Evolutionary conservation across 73 alveolate species (phyloP).

Genomic region (Paramecium octaurelia): DNA sequence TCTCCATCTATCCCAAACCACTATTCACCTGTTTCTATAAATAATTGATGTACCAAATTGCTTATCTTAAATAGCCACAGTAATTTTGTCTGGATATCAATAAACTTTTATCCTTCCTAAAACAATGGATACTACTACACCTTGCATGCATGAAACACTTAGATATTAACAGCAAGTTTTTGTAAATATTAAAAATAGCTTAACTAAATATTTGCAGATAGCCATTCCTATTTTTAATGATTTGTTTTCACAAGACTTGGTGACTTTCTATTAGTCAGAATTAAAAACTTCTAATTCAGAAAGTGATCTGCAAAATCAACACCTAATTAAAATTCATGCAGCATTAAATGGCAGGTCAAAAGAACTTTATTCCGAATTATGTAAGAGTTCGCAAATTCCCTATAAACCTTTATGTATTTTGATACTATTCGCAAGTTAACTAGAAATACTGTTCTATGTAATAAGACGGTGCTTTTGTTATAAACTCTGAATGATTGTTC

Average conservation of each 20-base stretch:
- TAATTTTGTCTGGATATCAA: constrained; percentile 21
- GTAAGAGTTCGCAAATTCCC: constrained; percentile 2
- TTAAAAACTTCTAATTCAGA: neutral
- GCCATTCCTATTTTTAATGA: constrained; percentile 28
- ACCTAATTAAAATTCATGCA: constrained; percentile 44
- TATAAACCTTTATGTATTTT: neutral
- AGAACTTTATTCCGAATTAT: constrained; percentile 25
- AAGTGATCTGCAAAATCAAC: constrained; percentile 41
- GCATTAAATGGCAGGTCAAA: constrained; percentile 36
- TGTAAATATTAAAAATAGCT: constrained; percentile 29
- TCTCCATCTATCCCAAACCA: constrained; percentile 51
- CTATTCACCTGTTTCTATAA: neutral
- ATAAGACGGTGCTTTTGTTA: constrained; percentile 33
- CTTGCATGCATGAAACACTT: constrained; percentile 44
- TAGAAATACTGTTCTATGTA: constrained; percentile 12
- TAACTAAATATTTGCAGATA: constrained; percentile 15
- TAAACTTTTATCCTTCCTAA: constrained; percentile 33
- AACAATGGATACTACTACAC: constrained; percentile 33
- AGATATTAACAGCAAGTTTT: constrained; percentile 27
- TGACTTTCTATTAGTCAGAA: neutral
- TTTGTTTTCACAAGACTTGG: neutral
- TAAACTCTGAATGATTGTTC: constrained; percentile 42
- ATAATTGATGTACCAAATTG: neutral
- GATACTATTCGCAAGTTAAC: neutral
- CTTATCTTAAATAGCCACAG: constrained; percentile 41